A percentile compares a stretch with the other conserved stretches of the same genome.
phyloP scores from a whole-genome alignment of 2,329 filamentous ascomycete genomes.

The Botrytis aclada region DNA sequence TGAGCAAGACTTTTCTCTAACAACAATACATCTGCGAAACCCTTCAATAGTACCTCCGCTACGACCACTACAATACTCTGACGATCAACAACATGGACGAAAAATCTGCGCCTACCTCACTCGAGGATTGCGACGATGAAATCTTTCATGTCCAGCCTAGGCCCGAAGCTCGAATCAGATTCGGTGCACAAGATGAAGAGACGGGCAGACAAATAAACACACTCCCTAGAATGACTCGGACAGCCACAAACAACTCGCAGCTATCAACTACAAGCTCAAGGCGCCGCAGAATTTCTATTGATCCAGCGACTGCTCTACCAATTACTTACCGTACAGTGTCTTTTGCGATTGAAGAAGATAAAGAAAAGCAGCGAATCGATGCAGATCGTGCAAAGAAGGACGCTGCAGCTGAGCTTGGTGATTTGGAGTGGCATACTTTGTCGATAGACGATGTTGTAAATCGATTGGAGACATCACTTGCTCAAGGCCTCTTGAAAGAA shows the following conservation, averaged over 20 bases:
- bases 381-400: slow-evolving; percentile 42
- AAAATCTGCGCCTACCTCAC: slow-evolving; percentile 4
- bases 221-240: slow-evolving; percentile 20
- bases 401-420: slow-evolving; percentile 52
- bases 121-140: slow-evolving; percentile 18
- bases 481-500: slow-evolving; percentile 56
- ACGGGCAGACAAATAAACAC: not conserved
- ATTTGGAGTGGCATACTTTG: slow-evolving; percentile 66
- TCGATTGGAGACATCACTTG: slow-evolving; percentile 53
- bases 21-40: not conserved
- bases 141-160: slow-evolving; percentile 22
- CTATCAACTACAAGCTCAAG: slow-evolving; percentile 22
- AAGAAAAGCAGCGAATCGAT: slow-evolving; percentile 44
- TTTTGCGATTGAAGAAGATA: slow-evolving; percentile 55
- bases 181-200: slow-evolving; percentile 22
- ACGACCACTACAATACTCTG: not conserved
- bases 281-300: slow-evolving; percentile 34
- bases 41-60: not conserved
- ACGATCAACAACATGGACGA: slow-evolving; percentile 16
- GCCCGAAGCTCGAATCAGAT: slow-evolving; percentile 22
- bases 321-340: slow-evolving; percentile 54
- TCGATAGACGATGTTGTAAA: slow-evolving; percentile 54
- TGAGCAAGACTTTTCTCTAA: not conserved
- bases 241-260: slow-evolving; percentile 25
- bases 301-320: slow-evolving; percentile 44